These are phyloP conservation scores for Hymenoscyphus infarciens DNA, from an alignment of 2,329 filamentous ascomycete species.

Conservation along the genomic window DNA sequence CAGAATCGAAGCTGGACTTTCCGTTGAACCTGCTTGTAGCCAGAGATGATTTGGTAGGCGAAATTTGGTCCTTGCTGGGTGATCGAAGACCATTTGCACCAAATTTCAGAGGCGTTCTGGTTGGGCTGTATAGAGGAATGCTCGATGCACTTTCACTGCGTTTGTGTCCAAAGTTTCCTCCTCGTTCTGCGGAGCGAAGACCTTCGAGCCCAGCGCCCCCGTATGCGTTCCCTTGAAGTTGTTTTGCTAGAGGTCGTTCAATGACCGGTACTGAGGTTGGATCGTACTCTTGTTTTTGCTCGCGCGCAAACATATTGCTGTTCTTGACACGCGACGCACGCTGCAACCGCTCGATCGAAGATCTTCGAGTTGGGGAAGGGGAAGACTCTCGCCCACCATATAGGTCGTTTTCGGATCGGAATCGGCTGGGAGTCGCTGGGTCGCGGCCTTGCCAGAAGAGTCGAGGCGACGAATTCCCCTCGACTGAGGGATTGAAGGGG, in stretches of 20 bases:
- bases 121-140: conserved; percentile 50
- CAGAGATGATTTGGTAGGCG: conserved; percentile 87
- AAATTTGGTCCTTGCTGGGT: conserved; percentile 68
- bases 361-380: conserved; percentile 70
- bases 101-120: conserved; percentile 39
- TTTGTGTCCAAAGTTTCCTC: conserved; percentile 42
- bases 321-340: conserved; percentile 95
- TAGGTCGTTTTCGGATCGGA: conserved; percentile 65
- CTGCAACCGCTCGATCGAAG: conserved; percentile 93
- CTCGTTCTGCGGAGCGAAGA: conserved; percentile 48
- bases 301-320: conserved; percentile 92
- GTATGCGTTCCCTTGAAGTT: conserved; percentile 69
- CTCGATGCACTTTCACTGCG: conserved; percentile 57
- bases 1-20: conserved; percentile 60
- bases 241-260: conserved; percentile 75
- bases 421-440: conserved; percentile 62
- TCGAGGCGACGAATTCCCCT: conserved; percentile 68
- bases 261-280: conserved; percentile 72
- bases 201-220: conserved; percentile 54
- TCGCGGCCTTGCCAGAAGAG: conserved; percentile 84
- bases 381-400: conserved; percentile 53
- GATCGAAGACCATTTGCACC: conserved; percentile 35
- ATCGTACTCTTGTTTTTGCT: conserved; percentile 91
- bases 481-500: conserved; percentile 54
- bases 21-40: conserved; percentile 64